Evolutionary conservation across 805 yeast genomes (phyloP), one percentile per base, ranked within the genome.

Genomic region (Schwanniomyces polymorphus): DNA sequence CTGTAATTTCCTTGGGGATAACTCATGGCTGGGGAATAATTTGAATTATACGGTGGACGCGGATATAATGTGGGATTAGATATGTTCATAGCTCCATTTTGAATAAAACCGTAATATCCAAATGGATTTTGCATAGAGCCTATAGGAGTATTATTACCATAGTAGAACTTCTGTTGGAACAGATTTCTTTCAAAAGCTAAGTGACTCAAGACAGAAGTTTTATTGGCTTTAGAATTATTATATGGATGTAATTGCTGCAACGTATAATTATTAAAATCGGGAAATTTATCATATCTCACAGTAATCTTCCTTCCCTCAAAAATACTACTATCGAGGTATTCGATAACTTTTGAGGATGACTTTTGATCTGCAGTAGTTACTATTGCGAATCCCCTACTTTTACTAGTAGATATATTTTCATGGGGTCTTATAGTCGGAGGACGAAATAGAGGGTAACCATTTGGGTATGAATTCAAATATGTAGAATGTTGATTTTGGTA

Each of bases 281-380:
- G 84, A 48, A 68, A 76, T 51, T 74, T 72, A 56, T 85, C 89
- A 56, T 69, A 81, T 21, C 89, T 61, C 1, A 85, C 89, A 3
- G 85, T 81, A 27, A 85, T 63, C 6, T 70, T 65, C 34, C 91
- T 66, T 0, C 88, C 88, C 57, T 80, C 79, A 55, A 83, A 85
- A n/a, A 60, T 68, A 2, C 59, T 55, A 10, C 79, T 80, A 57
- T 85, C 78, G 54, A 84, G 80, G 35, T 59, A 47, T 23, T 68
- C 64, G 38, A 85, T 82, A 12, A 83, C 72, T 35, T 67, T 66
- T 4, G 67, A 66, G 4, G 86, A 80, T 29, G 79, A 79, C 7
- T 63, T 69, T 27, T 68, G 72, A 33, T 72, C 61, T 1, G 70
- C 70, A 21, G 81, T 82, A 4, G 77, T 71, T 1, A 82, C 87